Percentiles rank a stretch among this genome's conserved stretches.
phyloP scores from a whole-genome alignment of 176 grass and related monocot species.

The Carex pumila region DNA sequence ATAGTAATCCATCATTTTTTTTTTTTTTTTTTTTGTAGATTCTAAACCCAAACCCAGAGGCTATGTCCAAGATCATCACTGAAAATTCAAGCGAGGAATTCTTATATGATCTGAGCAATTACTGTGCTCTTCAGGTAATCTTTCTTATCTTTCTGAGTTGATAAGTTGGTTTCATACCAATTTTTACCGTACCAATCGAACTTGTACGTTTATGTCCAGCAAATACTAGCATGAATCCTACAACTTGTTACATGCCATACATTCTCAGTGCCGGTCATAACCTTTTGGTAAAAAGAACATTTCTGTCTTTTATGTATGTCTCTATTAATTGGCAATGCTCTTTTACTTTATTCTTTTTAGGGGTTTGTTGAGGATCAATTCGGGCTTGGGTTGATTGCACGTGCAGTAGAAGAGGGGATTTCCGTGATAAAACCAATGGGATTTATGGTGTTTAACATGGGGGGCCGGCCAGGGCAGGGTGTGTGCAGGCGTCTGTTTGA shows the following conservation, averaged over 20 bases:
- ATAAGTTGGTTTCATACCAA: not conserved
- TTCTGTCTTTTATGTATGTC: not conserved
- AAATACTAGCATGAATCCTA: not conserved
- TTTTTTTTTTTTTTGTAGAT: slow-evolving; percentile 50
- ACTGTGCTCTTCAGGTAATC: slow-evolving; percentile 94
- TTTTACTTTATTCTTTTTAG: slow-evolving; percentile 25
- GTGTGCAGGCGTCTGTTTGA: slow-evolving; percentile 82
- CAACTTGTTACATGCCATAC: not conserved
- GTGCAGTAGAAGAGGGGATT: slow-evolving; percentile 98
- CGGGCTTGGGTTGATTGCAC: slow-evolving; percentile 91
- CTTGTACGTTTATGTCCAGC: not conserved
- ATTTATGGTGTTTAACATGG: slow-evolving; percentile 96
- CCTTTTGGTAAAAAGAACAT: not conserved
- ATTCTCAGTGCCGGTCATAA: not conserved
- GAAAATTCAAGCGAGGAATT: slow-evolving; percentile 98
- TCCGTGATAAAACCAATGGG: slow-evolving; percentile 94
- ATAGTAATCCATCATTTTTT: not conserved
- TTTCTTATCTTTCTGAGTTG: not conserved
- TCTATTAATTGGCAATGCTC: slow-evolving; percentile 13
- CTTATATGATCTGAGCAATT: slow-evolving; percentile 90
- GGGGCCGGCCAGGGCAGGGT: slow-evolving; percentile 94
- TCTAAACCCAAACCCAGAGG: slow-evolving; percentile 96
- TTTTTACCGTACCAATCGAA: not conserved
- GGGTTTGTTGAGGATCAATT: slow-evolving; percentile 98
- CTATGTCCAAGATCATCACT: slow-evolving; percentile 94